Evolutionary conservation across 768 basidiomycete genomes (phyloP).

Genomic region (Boletellus ananas): DNA sequence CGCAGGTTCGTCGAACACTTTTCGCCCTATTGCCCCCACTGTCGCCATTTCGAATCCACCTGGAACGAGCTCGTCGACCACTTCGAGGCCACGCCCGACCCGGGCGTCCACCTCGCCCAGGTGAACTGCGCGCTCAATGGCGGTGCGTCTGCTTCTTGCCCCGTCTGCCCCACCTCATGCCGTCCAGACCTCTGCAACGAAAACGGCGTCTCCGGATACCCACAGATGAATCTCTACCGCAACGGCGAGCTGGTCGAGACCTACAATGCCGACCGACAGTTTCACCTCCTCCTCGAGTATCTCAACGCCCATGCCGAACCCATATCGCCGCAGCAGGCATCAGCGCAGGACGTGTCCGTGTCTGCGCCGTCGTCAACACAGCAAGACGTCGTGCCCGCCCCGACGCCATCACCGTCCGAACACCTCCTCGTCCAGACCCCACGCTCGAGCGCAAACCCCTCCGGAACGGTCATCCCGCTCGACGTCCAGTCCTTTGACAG

Average conservation of each 20-base stretch:
- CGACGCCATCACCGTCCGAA: conserved; percentile 12
- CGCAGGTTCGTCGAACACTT: conserved; percentile 54
- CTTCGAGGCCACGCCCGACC: conserved; percentile 38
- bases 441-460: too few relatives aligned
- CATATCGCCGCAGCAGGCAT: neutral
- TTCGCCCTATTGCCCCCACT: conserved; percentile 84
- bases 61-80: conserved; percentile 69
- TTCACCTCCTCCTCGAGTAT: conserved; percentile 54
- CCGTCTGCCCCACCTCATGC: neutral
- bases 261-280: conserved; percentile 52
- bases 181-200: conserved; percentile 69
- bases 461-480: conserved; percentile 6
- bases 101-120: conserved; percentile 63
- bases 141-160: conserved; percentile 43
- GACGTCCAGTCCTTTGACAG: conserved; percentile 35
- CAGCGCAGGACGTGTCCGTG: neutral
- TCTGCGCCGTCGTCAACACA: neutral
- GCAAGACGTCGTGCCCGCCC: conserved; percentile 1
- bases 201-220: conserved; percentile 70
- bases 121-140: conserved; percentile 77
- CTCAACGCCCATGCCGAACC: conserved; percentile 43
- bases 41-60: conserved; percentile 72
- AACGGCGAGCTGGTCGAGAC: conserved; percentile 58
- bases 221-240: conserved; percentile 68
- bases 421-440: too few relatives aligned